Conservation (phyloP, 768 basidiomycete species). For the Leccinum obscurum region DNA sequence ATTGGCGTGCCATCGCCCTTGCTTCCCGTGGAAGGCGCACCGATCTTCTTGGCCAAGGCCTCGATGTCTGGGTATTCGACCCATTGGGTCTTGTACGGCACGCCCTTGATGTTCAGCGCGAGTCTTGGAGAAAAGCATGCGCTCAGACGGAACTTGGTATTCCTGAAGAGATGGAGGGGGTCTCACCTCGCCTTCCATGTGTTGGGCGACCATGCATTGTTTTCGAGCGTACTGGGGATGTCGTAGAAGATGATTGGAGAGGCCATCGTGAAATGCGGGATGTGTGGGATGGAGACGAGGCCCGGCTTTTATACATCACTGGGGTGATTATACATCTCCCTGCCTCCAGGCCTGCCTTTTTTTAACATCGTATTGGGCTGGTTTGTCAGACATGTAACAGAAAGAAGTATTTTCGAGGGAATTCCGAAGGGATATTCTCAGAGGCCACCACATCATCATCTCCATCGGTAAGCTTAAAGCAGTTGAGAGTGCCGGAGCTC, state of each 20-base stretch:
- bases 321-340: not conserved
- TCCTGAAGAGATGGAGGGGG: not conserved
- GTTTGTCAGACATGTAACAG: not conserved
- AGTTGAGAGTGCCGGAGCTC: too few relatives aligned
- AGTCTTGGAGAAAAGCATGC: slow-evolving; percentile 21
- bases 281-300: not conserved
- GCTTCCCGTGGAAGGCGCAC: slow-evolving; percentile 33
- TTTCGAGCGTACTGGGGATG: slow-evolving; percentile 36
- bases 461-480: too few relatives aligned
- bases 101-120: slow-evolving; percentile 41
- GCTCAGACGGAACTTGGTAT: not conserved
- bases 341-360: not conserved
- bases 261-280: slow-evolving; percentile 21
- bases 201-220: slow-evolving; percentile 44
- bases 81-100: slow-evolving; percentile 45
- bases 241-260: slow-evolving; percentile 44
- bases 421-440: too few relatives aligned
- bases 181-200: slow-evolving; percentile 46
- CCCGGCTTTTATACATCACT: slow-evolving; percentile 5
- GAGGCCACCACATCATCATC: too few relatives aligned
- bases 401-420: not conserved
- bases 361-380: not conserved
- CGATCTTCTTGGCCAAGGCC: slow-evolving; percentile 31
- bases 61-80: slow-evolving; percentile 45
- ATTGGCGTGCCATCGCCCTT: slow-evolving; percentile 32